A percentile compares a stretch with the other conserved stretches of the same genome.
Conservation (phyloP, 2,329 filamentous ascomycete genomes). For the Aureobasidium vineae region DNA sequence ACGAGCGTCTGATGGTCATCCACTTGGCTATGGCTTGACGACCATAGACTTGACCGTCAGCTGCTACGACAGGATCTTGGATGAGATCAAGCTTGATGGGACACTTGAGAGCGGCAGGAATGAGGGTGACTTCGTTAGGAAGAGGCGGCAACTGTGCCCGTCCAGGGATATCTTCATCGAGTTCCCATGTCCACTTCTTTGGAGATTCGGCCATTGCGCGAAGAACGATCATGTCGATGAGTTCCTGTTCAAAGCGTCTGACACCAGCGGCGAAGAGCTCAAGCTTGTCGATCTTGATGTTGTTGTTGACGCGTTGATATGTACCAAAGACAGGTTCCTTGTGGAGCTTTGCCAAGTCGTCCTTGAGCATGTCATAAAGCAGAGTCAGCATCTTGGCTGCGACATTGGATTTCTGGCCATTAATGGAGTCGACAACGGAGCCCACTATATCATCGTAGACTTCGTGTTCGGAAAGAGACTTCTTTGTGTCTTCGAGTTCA, state of each 20-base stretch:
- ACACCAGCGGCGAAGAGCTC: constrained; percentile 29
- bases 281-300: background rate
- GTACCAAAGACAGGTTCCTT: no score
- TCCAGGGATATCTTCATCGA: constrained; percentile 32
- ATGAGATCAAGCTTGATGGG: constrained; percentile 39
- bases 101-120: constrained; percentile 36
- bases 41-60: constrained; percentile 39
- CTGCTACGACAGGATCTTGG: constrained; percentile 39
- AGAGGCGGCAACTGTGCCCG: constrained; percentile 30
- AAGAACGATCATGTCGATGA: constrained; percentile 35
- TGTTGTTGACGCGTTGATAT: background rate
- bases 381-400: constrained; percentile 31
- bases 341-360: constrained; percentile 20
- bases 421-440: constrained; percentile 29
- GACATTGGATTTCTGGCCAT: constrained; percentile 26
- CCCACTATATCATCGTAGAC: constrained; percentile 36
- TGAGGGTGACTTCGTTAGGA: constrained; percentile 26
- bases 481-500: constrained; percentile 35
- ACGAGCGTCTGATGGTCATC: constrained; percentile 37
- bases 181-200: constrained; percentile 34
- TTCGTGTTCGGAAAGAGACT: constrained; percentile 33
- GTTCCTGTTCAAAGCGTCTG: constrained; percentile 32
- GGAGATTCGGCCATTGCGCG: constrained; percentile 30
- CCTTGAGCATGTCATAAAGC: constrained; percentile 27
- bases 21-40: constrained; percentile 39